phyloP scores from a whole-genome alignment of 192 early-diverging fungal species.

The Rhizoclosmatium sp. region DNA sequence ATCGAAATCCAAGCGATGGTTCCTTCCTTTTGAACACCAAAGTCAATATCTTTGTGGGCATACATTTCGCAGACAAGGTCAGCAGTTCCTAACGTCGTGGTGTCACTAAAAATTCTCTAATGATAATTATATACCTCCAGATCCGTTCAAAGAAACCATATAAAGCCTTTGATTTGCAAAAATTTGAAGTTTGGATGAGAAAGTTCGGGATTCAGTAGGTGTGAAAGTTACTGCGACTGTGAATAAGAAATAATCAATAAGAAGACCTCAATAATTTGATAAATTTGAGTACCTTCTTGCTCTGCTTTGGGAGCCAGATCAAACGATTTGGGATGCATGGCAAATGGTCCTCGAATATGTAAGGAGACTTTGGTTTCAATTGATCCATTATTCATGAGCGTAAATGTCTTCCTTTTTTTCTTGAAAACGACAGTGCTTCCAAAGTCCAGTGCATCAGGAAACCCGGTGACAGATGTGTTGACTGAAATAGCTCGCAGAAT shows the following conservation, averaged over 20 bases:
- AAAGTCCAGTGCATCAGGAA: conserved; percentile 67
- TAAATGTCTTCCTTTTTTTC: conserved; percentile 45
- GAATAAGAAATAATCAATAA: background rate
- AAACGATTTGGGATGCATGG: conserved; percentile 55
- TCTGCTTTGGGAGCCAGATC: conserved; percentile 49
- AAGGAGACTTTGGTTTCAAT: conserved; percentile 56
- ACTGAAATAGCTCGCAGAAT: conserved; percentile 57
- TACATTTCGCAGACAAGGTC: conserved; percentile 68
- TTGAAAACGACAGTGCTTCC: conserved; percentile 60
- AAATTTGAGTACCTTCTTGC: conserved; percentile 38
- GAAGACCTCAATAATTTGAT: background rate
- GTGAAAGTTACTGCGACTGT: conserved; percentile 51
- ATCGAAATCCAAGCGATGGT: conserved; percentile 61
- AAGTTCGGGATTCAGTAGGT: conserved; percentile 60
- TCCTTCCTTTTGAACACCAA: conserved; percentile 60
- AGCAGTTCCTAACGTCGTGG: conserved; percentile 48
- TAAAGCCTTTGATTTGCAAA: conserved; percentile 68
- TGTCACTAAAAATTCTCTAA: conserved; percentile 60
- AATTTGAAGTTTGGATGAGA: conserved; percentile 49
- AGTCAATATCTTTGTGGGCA: conserved; percentile 61
- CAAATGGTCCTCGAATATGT: conserved; percentile 57
- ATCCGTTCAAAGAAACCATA: conserved; percentile 51
- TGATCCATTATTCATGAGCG: conserved; percentile 59
- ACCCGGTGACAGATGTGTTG: conserved; percentile 55
- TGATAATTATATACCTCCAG: conserved; percentile 56